These are phyloP conservation scores for Pythium phragmiticola DNA, from an alignment of 352 stramenopile species.

Conservation along the genomic window DNA sequence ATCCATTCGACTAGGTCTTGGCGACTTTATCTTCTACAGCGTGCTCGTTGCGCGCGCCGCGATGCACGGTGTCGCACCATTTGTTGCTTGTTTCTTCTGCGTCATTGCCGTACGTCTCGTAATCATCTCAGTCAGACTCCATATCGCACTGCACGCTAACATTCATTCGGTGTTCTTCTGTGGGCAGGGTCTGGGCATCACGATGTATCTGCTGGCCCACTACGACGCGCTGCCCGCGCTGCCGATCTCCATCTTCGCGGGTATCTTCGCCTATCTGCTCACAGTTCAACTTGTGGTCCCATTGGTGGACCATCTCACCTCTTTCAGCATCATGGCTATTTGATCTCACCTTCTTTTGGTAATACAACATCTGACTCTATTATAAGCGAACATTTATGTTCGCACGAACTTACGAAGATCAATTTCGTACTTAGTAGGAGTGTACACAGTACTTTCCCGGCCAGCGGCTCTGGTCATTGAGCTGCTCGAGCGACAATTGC, in stretches of 20 bases:
- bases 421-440: constrained; percentile 26
- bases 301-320: constrained; percentile 30
- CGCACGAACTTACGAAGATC: constrained; percentile 6
- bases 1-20: constrained; percentile 89
- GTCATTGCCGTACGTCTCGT: constrained; percentile 83
- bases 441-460: constrained; percentile 1
- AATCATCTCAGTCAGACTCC: not conserved
- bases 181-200: constrained; percentile 79
- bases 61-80: constrained; percentile 90
- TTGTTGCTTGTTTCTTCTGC: constrained; percentile 89
- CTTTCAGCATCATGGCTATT: constrained; percentile 8
- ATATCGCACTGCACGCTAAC: not conserved
- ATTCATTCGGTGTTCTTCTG: not conserved
- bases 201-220: constrained; percentile 91
- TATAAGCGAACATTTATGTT: not conserved
- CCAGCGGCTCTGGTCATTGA: constrained; percentile 24
- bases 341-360: constrained; percentile 22
- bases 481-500: constrained; percentile 27
- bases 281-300: constrained; percentile 34
- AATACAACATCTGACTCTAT: not conserved
- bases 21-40: constrained; percentile 99
- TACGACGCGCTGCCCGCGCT: constrained; percentile 93
- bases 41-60: constrained; percentile 94
- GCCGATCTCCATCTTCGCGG: constrained; percentile 94
- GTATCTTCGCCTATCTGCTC: constrained; percentile 53